Percentiles rank a stretch among this genome's conserved stretches.
These are phyloP conservation scores for Aciculosporium take DNA, from an alignment of 2,329 filamentous ascomycete genomes.

Conservation along the genomic window DNA sequence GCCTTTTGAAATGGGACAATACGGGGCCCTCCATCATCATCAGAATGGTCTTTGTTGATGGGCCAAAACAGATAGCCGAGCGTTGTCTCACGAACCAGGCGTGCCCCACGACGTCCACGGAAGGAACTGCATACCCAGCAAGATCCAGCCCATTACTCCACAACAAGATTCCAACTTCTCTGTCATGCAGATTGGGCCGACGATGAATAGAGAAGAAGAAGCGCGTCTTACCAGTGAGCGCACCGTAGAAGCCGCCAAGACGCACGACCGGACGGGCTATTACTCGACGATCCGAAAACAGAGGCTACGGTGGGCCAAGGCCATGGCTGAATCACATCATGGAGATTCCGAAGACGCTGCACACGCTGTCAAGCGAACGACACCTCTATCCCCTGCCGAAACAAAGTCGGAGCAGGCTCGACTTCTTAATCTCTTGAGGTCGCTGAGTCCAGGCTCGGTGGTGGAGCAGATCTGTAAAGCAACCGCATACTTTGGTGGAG, in stretches of 20 bases:
- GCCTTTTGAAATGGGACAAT: not conserved
- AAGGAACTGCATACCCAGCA: conserved; percentile 45
- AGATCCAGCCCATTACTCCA: conserved; percentile 44
- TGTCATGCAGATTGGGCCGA: conserved; percentile 47
- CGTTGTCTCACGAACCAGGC: not conserved
- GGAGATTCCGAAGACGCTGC: not conserved
- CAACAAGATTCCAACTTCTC: conserved; percentile 45
- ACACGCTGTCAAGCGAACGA: not conserved
- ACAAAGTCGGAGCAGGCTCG: conserved; percentile 46
- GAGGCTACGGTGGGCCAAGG: conserved; percentile 2
- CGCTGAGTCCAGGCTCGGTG: conserved; percentile 38
- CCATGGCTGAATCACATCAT: not conserved
- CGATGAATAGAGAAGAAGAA: conserved; percentile 35
- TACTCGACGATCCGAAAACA: conserved; percentile 27
- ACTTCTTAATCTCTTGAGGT: conserved; percentile 41
- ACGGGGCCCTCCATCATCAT: not conserved
- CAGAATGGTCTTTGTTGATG: not conserved
- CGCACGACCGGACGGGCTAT: conserved; percentile 40
- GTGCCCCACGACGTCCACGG: conserved; percentile 17
- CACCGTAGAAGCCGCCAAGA: conserved; percentile 42
- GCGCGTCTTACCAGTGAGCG: conserved; percentile 49
- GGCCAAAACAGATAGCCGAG: not conserved
- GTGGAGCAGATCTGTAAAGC: conserved; percentile 50
- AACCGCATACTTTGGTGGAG: conserved; percentile 48
- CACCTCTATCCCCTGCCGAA: conserved; percentile 24